Base-by-base conservation (phyloP, 225 moss, liverwort and hornwort genomes). In the Climacium dendroides region DNA sequence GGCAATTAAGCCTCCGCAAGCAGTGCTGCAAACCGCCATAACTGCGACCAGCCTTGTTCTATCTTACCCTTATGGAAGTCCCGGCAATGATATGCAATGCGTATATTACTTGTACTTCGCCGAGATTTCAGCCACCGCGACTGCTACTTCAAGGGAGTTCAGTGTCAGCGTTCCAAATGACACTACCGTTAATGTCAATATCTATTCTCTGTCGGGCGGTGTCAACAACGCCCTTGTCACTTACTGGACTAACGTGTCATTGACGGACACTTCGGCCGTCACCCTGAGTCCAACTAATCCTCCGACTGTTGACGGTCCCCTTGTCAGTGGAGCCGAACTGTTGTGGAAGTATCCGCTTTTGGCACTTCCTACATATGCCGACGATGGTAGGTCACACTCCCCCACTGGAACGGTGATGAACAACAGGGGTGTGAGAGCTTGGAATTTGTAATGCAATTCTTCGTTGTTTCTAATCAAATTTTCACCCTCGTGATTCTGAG, bases 21-120 rank as follows among this genome's bases (percentile, higher is more conserved):
- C 43, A 25, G 87, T 94, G 34, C 18, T 96, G 91, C 84, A 91
- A 79, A 93, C 86, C 12, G 95, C 93, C 35, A 20, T 85, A 17
- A 89, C 89, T 19, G 13, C 89, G 11, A 3, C 76, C 12, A 64
- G 18, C 13, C 28, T 84, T 19, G 65, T 57, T 18, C 5, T 91
- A 3, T 59, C 87, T 11, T 89, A 87, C 34, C 1, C 19, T 28
- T 67, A 2, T 9, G 81, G 26, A 30, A 3, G 1, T 54, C 3
- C 30, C 12, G 0, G 3, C 22, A 4, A 0, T 9, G 3, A 1
- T 0, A 1, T 7, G 8, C 15, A 6, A 0, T 26, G 15, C 26
- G 15, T 25, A 0, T 71, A 43, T 16, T 71, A 71, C 71, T 43
- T 71, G 9, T 71, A 71, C 43, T 71, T 71, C 9, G 71, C 71